These are phyloP conservation scores for Lizonia empirigonia DNA, from an alignment of 2,329 filamentous ascomycete species.

Conservation along the genomic window DNA sequence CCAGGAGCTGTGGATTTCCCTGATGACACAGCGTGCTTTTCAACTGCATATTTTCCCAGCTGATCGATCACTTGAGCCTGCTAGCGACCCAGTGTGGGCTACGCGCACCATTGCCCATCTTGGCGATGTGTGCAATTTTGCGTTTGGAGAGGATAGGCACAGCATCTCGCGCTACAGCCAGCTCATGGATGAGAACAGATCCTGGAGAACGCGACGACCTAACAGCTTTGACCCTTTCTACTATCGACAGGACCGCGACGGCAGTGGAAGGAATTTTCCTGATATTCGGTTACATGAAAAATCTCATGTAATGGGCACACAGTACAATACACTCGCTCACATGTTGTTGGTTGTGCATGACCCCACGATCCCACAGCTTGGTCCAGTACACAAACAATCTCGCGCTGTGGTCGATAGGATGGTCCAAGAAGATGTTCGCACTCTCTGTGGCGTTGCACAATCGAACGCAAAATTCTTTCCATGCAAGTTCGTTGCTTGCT, in stretches of 20 bases:
- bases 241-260: conserved; percentile 40
- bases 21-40: conserved; percentile 46
- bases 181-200: conserved; percentile 43
- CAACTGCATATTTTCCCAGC: conserved; percentile 46
- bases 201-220: conserved; percentile 41
- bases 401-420: conserved; percentile 39
- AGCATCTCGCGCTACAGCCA: conserved; percentile 37
- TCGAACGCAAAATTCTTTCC: conserved; percentile 45
- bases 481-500: conserved; percentile 45
- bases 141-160: conserved; percentile 43
- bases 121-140: conserved; percentile 46
- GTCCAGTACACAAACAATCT: conserved; percentile 41
- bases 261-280: conserved; percentile 42
- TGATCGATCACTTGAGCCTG: conserved; percentile 48
- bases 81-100: conserved; percentile 51
- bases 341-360: conserved; percentile 45
- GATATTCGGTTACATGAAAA: conserved; percentile 46
- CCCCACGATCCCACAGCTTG: conserved; percentile 45
- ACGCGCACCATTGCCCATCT: conserved; percentile 50
- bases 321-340: conserved; percentile 46
- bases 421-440: conserved; percentile 44
- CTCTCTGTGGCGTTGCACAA: conserved; percentile 42
- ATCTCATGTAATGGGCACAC: conserved; percentile 41
- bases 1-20: conserved; percentile 47
- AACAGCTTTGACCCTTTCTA: conserved; percentile 46